Evolutionary conservation across 306 rosid species (phyloP).

Genomic region (Spatholobus suberectus): DNA sequence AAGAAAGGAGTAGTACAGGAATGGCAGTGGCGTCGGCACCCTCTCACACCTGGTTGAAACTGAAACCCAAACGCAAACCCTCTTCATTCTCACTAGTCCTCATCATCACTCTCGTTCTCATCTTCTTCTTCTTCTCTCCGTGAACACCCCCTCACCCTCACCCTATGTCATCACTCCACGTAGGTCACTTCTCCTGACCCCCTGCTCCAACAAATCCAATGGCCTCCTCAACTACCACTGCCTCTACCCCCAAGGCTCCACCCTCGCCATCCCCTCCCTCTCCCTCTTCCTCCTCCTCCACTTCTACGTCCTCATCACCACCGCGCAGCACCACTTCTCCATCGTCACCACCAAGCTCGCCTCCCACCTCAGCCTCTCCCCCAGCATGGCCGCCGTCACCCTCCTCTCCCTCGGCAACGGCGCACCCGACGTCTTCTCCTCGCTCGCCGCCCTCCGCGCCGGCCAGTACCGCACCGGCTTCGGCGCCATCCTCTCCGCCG

Average conservation of each 20-base stretch:
- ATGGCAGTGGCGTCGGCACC: constrained; percentile 76
- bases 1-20: neutral
- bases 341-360: constrained; percentile 78
- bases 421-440: constrained; percentile 87
- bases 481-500: constrained; percentile 92
- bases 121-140: neutral
- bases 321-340: constrained; percentile 89
- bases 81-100: constrained; percentile 24
- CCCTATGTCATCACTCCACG: constrained; percentile 55
- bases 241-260: constrained; percentile 45
- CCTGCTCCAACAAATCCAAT: constrained; percentile 49
- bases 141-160: constrained; percentile 25
- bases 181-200: constrained; percentile 56
- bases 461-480: constrained; percentile 88
- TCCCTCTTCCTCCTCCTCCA: constrained; percentile 66
- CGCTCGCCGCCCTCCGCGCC: constrained; percentile 84
- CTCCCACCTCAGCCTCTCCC: constrained; percentile 69
- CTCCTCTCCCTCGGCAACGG: constrained; percentile 92
- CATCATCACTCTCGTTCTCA: neutral
- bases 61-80: too few species aligned
- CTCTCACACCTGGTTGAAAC: too few species aligned
- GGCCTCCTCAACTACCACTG: constrained; percentile 63
- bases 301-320: constrained; percentile 90
- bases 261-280: constrained; percentile 61
- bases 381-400: constrained; percentile 91